Base-by-base conservation (phyloP, 805 yeast genomes). In the Ogataea siamensis region DNA sequence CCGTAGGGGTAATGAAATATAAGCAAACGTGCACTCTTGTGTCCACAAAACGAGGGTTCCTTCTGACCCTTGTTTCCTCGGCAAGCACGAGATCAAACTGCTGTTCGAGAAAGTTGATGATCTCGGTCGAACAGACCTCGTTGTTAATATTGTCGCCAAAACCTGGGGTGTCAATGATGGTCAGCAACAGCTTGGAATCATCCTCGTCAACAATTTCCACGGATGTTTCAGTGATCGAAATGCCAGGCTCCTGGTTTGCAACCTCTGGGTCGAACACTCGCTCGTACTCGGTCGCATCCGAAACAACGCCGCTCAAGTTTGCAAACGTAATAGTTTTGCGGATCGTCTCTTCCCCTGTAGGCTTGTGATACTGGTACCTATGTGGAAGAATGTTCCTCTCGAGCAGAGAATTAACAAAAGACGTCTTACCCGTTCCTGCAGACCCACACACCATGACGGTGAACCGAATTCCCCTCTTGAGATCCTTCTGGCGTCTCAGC, bases 21-120 rank as follows among this genome's bases (percentile, higher is more conserved):
- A 84, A 60, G 45, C 83, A 73, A 6, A 78, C 79, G 55, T 84
- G 93, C 28, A 84, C 86, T 51, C 93, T 70, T 12, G 88, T 72
- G 63, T 85, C 91, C 50, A 74, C 80, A 55, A 83, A 80, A 47
- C 86, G 70, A 17, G 95, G 95, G 57, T 87, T 86, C 71, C 97
- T 80, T 60, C 75, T 74, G 47, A 88, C 86, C 46, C 91, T 72
- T 1, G 93, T 84, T 60, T 88, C 96, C 58, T 88, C 96, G 2
- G 86, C 87, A 32, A 88, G 70, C 0, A 85, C 87, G 40, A 73
- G 66, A 57, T 83, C 89, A 55, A 83, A 84, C 55, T 84, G 91
- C 56, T 81, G 87, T 57, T 81, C 83, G 53, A 85, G 63, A 56
- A 74, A 85, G 40, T 71, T 69, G 37, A 76, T 74, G 36, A 84